Percentiles rank a stretch among this genome's conserved stretches.
Evolutionary conservation across 352 stramenopile genomes (phyloP).

Genomic region (Phytophthora rubi): DNA sequence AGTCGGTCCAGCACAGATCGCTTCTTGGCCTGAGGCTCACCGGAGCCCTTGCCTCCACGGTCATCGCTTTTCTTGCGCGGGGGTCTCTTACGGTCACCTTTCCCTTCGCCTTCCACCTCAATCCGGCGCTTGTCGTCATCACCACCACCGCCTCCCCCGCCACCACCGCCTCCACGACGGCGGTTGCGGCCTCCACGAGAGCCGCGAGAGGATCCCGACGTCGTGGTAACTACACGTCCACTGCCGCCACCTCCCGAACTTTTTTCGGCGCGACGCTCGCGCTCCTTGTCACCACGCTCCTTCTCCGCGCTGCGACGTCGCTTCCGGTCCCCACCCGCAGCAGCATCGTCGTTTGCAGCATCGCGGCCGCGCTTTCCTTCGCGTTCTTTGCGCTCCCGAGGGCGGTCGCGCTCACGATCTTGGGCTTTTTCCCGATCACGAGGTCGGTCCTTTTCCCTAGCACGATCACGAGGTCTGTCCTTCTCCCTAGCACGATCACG

Average conservation of each 20-base stretch:
- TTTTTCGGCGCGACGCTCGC: slow-evolving; percentile 26
- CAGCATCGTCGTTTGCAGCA: slow-evolving; percentile 32
- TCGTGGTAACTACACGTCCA: slow-evolving; percentile 59
- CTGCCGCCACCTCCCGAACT: slow-evolving; percentile 21
- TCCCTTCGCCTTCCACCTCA: slow-evolving; percentile 51
- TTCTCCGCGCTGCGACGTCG: slow-evolving; percentile 38
- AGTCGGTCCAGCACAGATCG: slow-evolving; percentile 83
- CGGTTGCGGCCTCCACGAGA: slow-evolving; percentile 38
- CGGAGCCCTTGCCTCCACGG: slow-evolving; percentile 49
- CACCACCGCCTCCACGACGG: slow-evolving; percentile 41
- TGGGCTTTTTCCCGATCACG: slow-evolving; percentile 38
- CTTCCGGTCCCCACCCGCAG: slow-evolving; percentile 34
- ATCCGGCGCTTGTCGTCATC: slow-evolving; percentile 60
- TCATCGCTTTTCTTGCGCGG: slow-evolving; percentile 57
- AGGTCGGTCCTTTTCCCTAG: slow-evolving; percentile 39
- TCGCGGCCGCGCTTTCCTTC: slow-evolving; percentile 47
- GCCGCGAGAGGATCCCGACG: slow-evolving; percentile 39
- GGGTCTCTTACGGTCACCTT: slow-evolving; percentile 31
- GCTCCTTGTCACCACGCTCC: slow-evolving; percentile 6
- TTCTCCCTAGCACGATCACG: slow-evolving; percentile 41
- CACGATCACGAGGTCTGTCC: slow-evolving; percentile 23
- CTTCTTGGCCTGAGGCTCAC: slow-evolving; percentile 78
- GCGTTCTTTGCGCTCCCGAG: slow-evolving; percentile 46
- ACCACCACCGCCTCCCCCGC: slow-evolving; percentile 27
- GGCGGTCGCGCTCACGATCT: slow-evolving; percentile 36